Conservation (phyloP, 23 red algal genomes). For the Gracilariopsis chorda region DNA sequence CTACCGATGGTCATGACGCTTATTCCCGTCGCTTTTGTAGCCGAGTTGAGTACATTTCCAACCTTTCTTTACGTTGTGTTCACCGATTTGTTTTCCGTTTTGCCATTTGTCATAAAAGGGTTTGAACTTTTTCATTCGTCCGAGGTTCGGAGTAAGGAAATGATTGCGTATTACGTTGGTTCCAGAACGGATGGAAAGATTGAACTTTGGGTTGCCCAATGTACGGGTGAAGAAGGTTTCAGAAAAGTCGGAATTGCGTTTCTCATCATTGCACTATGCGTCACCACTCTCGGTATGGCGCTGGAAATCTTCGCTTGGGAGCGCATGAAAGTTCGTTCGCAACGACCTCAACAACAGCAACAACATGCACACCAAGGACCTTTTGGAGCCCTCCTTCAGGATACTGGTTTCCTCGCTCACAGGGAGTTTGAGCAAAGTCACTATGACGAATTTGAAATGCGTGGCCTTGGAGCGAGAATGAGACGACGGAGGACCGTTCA, state of each 20-base stretch:
- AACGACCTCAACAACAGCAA: not conserved
- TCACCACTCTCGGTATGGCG: not conserved
- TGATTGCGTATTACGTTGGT: not conserved
- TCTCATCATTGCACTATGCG: not conserved
- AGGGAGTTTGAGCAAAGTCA: not conserved
- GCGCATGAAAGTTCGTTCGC: not conserved
- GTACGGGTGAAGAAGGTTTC: not conserved
- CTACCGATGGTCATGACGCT: conserved; percentile 32
- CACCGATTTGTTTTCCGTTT: conserved; percentile 1
- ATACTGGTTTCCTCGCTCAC: not conserved
- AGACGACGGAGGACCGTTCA: not conserved
- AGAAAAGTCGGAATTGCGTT: conserved; percentile 1
- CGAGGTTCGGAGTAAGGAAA: not conserved
- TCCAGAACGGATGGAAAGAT: not conserved
- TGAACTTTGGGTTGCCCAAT: conserved; percentile 16
- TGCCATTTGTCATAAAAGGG: conserved; percentile 26
- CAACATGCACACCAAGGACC: not conserved
- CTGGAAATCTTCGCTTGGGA: conserved; percentile 3
- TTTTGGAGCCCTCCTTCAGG: not conserved
- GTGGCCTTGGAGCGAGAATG: not conserved
- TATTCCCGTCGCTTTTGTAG: conserved; percentile 37
- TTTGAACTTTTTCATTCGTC: not conserved
- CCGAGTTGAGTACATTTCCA: not conserved
- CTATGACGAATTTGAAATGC: not conserved
- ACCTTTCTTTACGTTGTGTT: conserved; percentile 8